phyloP scores from a whole-genome alignment of 345 rosid species.

The Eucalyptus pauciflora region DNA sequence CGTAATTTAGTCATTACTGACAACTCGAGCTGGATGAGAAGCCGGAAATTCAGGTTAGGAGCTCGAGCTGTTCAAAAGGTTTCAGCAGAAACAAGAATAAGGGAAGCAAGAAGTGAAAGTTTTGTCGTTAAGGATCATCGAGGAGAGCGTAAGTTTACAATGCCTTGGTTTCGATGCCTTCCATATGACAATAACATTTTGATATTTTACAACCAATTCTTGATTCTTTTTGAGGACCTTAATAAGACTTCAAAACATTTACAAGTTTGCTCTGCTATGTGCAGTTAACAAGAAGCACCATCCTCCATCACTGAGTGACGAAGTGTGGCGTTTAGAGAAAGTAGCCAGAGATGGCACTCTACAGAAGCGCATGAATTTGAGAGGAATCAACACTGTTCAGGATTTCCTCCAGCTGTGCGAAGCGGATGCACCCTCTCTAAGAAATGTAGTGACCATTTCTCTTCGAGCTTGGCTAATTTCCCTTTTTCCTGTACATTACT shows the following conservation, averaged over 20 bases:
- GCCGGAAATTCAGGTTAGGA: conserved; percentile 17
- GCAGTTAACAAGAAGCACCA: conserved; percentile 27
- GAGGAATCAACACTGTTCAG: conserved; percentile 5
- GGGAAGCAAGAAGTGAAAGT: conserved; percentile 19
- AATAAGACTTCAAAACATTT: background rate
- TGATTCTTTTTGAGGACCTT: background rate
- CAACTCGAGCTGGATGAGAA: conserved; percentile 24
- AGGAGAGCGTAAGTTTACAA: conserved; percentile 13
- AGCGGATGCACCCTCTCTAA: conserved; percentile 1
- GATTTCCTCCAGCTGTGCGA: conserved; percentile 7
- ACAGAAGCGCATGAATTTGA: conserved; percentile 2
- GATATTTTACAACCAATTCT: background rate
- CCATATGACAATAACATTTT: background rate
- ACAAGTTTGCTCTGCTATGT: background rate
- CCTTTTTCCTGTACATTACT: background rate
- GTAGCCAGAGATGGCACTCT: conserved; percentile 20
- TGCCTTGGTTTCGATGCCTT: background rate
- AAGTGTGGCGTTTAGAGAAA: conserved; percentile 29
- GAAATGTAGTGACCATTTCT: conserved; percentile 23
- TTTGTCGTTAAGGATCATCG: conserved; percentile 25
- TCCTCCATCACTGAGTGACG: conserved; percentile 18
- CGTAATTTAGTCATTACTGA: conserved; percentile 16
- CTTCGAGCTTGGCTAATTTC: background rate
- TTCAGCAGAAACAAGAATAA: conserved; percentile 2
- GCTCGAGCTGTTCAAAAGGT: background rate